A percentile compares a stretch with the other conserved stretches of the same genome.
These are phyloP conservation scores for Syncephalastrum sp. DNA, from an alignment of 371 early-diverging fungal genomes.

Conservation along the genomic window DNA sequence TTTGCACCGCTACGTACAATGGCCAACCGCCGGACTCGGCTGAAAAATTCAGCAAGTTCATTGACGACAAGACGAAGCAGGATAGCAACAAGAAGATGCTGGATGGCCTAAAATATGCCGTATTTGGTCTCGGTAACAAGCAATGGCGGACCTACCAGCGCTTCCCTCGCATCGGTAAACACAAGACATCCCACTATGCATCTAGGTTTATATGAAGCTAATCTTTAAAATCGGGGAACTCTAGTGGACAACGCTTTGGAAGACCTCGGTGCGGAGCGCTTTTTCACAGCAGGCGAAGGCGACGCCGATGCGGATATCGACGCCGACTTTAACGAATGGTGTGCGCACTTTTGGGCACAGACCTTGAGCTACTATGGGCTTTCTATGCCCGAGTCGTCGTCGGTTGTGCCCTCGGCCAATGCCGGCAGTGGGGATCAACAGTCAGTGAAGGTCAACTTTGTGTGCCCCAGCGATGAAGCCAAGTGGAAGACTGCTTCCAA, in stretches of 20 bases:
- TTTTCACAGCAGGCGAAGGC: slow-evolving; percentile 44
- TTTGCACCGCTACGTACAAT: slow-evolving; percentile 55
- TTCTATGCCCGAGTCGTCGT: slow-evolving; percentile 24
- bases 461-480: slow-evolving; percentile 28
- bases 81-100: slow-evolving; percentile 87
- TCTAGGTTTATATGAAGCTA: too few species aligned
- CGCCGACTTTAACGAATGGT: slow-evolving; percentile 46
- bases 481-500: slow-evolving; percentile 26
- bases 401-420: slow-evolving; percentile 37
- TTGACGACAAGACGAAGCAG: slow-evolving; percentile 58
- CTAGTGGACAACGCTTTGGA: slow-evolving; percentile 30
- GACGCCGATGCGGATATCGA: slow-evolving; percentile 59
- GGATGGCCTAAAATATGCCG: slow-evolving; percentile 84
- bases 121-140: slow-evolving; percentile 60
- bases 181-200: too few species aligned
- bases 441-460: slow-evolving; percentile 23
- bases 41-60: slow-evolving; percentile 48
- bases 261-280: slow-evolving; percentile 48
- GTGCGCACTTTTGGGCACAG: slow-evolving; percentile 44
- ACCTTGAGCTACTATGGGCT: slow-evolving; percentile 33
- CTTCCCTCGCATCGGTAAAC: slow-evolving; percentile 39
- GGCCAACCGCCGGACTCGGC: slow-evolving; percentile 61
- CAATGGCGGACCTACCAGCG: slow-evolving; percentile 62
- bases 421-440: slow-evolving; percentile 3
- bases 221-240: too few species aligned